Percentiles rank a stretch among this genome's conserved stretches.
phyloP scores from a whole-genome alignment of 208 protist species.

The Trypanosoma mega region DNA sequence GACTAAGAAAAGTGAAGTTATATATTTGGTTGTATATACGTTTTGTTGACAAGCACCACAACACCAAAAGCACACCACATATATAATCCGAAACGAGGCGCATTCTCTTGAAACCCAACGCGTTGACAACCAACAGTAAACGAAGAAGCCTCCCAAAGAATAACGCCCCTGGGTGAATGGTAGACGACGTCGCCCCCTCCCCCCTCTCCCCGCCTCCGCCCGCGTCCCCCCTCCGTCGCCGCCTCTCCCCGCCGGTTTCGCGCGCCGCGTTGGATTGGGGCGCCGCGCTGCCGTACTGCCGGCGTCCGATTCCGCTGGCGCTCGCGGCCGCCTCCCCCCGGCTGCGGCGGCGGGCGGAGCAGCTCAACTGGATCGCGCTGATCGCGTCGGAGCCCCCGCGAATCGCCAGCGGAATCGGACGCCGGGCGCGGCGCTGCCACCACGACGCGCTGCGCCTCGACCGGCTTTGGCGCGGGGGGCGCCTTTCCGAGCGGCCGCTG shows the following conservation, averaged over 20 bases:
- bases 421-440: not conserved
- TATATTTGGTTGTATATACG: too few species aligned
- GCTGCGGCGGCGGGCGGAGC: constrained; percentile 34
- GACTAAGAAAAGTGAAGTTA: too few species aligned
- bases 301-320: constrained; percentile 19
- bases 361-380: constrained; percentile 24
- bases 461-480: constrained; percentile 5
- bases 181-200: not conserved
- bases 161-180: not conserved
- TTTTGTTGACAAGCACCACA: too few species aligned
- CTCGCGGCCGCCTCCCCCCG: constrained; percentile 25
- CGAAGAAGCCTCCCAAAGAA: too few species aligned
- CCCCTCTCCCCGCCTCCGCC: not conserved
- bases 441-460: constrained; percentile 13
- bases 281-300: constrained; percentile 24
- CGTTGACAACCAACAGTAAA: too few species aligned
- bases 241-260: too few species aligned
- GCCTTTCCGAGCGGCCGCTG: not conserved
- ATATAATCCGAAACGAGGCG: too few species aligned
- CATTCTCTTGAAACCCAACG: too few species aligned
- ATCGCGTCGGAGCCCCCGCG: too few species aligned
- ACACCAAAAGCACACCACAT: too few species aligned
- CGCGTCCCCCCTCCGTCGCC: too few species aligned
- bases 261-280: constrained; percentile 25
- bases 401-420: not conserved